phyloP scores from a whole-genome alignment of 768 basidiomycete genomes.

The Coprinopsis strossmayeri region DNA sequence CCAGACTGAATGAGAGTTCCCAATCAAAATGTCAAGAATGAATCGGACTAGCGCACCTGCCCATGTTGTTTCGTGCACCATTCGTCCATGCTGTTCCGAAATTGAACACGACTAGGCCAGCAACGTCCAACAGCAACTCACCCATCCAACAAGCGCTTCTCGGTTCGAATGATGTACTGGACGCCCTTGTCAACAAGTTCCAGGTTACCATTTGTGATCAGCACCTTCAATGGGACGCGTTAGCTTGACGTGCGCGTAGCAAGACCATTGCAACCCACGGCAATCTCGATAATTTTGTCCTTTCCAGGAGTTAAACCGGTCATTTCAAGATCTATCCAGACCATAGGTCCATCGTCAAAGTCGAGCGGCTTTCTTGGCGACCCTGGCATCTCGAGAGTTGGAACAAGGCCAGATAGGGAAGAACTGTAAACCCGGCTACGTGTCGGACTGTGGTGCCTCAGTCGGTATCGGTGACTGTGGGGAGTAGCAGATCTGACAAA shows the following conservation, averaged over 20 bases:
- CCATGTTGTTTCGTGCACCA: conserved; percentile 88
- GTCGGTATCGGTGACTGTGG: too few relatives aligned
- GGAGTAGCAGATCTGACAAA: too few relatives aligned
- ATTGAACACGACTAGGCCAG: too few relatives aligned
- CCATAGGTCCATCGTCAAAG: conserved; percentile 57
- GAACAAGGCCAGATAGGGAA: too few relatives aligned
- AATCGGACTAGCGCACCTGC: conserved; percentile 35
- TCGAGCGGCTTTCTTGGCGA: too few relatives aligned
- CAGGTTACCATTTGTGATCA: conserved; percentile 84
- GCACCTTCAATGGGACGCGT: too few relatives aligned
- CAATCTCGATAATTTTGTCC: conserved; percentile 78
- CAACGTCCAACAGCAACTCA: too few relatives aligned
- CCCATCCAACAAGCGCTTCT: conserved; percentile 65
- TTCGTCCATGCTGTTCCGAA: conserved; percentile 65
- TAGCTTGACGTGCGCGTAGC: neutral
- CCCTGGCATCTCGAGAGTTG: too few relatives aligned
- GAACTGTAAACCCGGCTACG: too few relatives aligned
- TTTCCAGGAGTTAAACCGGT: conserved; percentile 64
- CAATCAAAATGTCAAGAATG: neutral
- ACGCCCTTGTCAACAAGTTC: conserved; percentile 78
- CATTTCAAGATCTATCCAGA: conserved; percentile 89
- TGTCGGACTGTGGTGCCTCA: too few relatives aligned
- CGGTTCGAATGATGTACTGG: conserved; percentile 65
- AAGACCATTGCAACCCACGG: conserved; percentile 32
- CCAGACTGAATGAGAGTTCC: conserved; percentile 50